Conservation (phyloP, 2,329 filamentous ascomycete species). For the Raffaelea albimanens region DNA sequence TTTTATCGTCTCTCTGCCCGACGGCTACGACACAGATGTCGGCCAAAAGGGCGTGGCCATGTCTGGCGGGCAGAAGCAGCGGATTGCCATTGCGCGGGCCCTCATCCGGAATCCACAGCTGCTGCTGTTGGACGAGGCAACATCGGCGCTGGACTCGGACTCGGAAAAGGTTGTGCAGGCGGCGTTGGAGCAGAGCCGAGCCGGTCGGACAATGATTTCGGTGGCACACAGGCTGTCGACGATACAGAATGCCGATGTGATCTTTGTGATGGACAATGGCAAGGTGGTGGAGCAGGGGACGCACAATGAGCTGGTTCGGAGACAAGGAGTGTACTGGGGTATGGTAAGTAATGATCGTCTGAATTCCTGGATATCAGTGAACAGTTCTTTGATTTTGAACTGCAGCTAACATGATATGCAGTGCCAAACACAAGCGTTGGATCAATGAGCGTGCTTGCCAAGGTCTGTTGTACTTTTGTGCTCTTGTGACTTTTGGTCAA, state of each 20-base stretch:
- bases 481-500: too few species aligned
- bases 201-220: constrained; percentile 80
- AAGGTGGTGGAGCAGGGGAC: constrained; percentile 75
- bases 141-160: not conserved
- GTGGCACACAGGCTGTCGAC: constrained; percentile 86
- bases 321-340: too few species aligned
- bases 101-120: not conserved
- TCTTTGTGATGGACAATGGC: constrained; percentile 89
- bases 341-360: too few species aligned
- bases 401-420: too few species aligned
- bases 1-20: not conserved
- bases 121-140: not conserved
- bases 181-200: constrained; percentile 17
- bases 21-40: not conserved
- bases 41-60: not conserved
- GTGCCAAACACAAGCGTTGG: too few species aligned
- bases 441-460: too few species aligned
- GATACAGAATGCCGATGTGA: constrained; percentile 86
- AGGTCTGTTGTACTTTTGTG: too few species aligned
- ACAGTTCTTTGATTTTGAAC: too few species aligned
- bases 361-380: too few species aligned
- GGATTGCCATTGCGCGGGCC: not conserved
- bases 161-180: not conserved
- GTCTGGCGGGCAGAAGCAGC: not conserved
- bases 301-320: constrained; percentile 65